Base-by-base conservation (phyloP, 345 rosid genomes). In the Pugionium cornutum region DNA sequence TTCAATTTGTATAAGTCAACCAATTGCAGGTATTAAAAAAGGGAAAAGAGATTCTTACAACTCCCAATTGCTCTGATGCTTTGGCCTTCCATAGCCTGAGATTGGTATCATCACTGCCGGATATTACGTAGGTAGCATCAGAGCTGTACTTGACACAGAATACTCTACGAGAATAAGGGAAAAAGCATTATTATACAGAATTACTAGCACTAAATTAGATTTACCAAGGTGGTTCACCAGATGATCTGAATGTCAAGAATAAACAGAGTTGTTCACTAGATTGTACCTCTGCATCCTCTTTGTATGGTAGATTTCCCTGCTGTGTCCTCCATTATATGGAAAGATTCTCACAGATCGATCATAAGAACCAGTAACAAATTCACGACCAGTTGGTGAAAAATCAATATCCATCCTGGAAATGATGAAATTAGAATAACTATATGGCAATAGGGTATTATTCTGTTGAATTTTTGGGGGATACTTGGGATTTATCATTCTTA, bases 41-140 rank as follows among this genome's bases (percentile, higher is more conserved):
- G 70, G 50, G 56, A 33, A 72, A 5, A 63, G 73, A 59, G 18
- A 18, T 63, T 62, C 94, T 86, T 85, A 92, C 98, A 58, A 95
- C 89, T 81, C 99, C 99, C 74, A 88, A 30, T 76, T 91, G 99
- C 59, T 95, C 99, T 3, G 99, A 89, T 34, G 97, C 97, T 70
- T 87, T 95, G 60, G 99, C 95, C 83, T 95, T 95, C 97, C 99
- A 91, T 58, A 95, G 71, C 82, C 97, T 82, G 58, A 95, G 83
- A 73, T 95, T 95, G 28, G 96, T 87, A 66, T 91, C 97, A 78
- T 95, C 97, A 58, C 99, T 95, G 32, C 96, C 99, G 0, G 99
- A 94, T 75, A 94, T 79, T 45, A 94, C 82, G 39, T 94, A 94
- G 64, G 83, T 84, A n/a, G 87, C 96, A 79, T 95, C 99, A 35